phyloP scores from a whole-genome alignment of 495 filamentous ascomycete species.

The Neurospora cerealis region DNA sequence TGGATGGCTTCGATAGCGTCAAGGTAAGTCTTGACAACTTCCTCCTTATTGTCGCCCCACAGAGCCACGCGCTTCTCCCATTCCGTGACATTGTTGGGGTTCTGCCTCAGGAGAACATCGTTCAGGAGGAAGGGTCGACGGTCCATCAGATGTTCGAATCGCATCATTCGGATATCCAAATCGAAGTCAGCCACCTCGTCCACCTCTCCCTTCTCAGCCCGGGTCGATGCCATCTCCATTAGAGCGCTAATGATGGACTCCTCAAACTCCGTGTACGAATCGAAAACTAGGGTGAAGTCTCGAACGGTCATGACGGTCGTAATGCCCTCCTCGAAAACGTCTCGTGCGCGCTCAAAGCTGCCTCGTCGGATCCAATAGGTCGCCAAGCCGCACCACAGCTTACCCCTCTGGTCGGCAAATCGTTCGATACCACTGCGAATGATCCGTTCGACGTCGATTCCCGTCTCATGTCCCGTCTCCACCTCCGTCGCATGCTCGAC shows the following conservation, averaged over 20 bases:
- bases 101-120: slow-evolving; percentile 90
- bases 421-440: slow-evolving; percentile 86
- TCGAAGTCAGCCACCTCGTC: slow-evolving; percentile 91
- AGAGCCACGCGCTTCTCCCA: slow-evolving; percentile 94
- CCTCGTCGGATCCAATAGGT: slow-evolving; percentile 95
- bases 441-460: slow-evolving; percentile 88
- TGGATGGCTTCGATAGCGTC: slow-evolving; percentile 86
- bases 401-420: slow-evolving; percentile 90
- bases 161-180: slow-evolving; percentile 92
- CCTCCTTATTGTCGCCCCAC: slow-evolving; percentile 87
- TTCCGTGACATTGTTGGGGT: slow-evolving; percentile 91
- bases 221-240: slow-evolving; percentile 76
- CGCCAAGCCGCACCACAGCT: slow-evolving; percentile 91
- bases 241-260: slow-evolving; percentile 86
- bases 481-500: slow-evolving; percentile 84
- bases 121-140: slow-evolving; percentile 93
- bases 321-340: slow-evolving; percentile 94
- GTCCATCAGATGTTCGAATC: slow-evolving; percentile 98
- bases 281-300: slow-evolving; percentile 94
- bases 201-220: slow-evolving; percentile 70
- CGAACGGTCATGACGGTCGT: slow-evolving; percentile 99
- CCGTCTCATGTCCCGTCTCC: slow-evolving; percentile 63
- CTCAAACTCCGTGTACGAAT: slow-evolving; percentile 93
- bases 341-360: slow-evolving; percentile 79
- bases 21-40: slow-evolving; percentile 91